A percentile compares a stretch with the other conserved stretches of the same genome.
These are phyloP conservation scores for Sugiyamaella paludigena DNA, from an alignment of 1,139 yeast genomes.

Conservation along the genomic window DNA sequence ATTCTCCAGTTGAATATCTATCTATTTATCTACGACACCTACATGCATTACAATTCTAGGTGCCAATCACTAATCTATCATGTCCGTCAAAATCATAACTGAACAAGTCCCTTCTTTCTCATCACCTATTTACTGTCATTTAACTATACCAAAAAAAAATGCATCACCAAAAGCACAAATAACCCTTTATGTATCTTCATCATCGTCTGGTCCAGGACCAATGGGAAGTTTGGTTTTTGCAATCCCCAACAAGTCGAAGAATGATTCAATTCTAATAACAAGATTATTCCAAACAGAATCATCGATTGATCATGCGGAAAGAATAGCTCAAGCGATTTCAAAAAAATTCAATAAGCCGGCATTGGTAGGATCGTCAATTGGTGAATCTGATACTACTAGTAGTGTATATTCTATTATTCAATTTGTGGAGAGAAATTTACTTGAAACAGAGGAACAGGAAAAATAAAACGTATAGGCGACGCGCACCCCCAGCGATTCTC, in stretches of 20 bases:
- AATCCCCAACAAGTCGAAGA: constrained; percentile 12
- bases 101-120: constrained; percentile 8
- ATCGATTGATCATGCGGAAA: constrained; percentile 24
- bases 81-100: constrained; percentile 4
- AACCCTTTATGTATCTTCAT: constrained; percentile 12
- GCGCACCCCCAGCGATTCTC: no score
- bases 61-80: no score
- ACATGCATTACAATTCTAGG: no score
- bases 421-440: constrained; percentile 1
- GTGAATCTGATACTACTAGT: constrained; percentile 9
- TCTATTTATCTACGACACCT: no score
- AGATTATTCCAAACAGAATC: constrained; percentile 19
- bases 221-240: constrained; percentile 30
- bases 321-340: constrained; percentile 21
- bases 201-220: constrained; percentile 18
- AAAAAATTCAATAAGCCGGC: constrained; percentile 23
- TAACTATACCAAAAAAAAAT: constrained; percentile 13
- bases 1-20: no score
- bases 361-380: constrained; percentile 21
- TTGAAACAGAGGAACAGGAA: background rate
- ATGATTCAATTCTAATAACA: constrained; percentile 14
- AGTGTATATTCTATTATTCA: constrained; percentile 4
- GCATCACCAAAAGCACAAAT: constrained; percentile 13
- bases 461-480: no score
- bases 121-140: constrained; percentile 18